These are phyloP conservation scores for Orychophragmus violaceus DNA, from an alignment of 345 rosid species.

Conservation along the genomic window DNA sequence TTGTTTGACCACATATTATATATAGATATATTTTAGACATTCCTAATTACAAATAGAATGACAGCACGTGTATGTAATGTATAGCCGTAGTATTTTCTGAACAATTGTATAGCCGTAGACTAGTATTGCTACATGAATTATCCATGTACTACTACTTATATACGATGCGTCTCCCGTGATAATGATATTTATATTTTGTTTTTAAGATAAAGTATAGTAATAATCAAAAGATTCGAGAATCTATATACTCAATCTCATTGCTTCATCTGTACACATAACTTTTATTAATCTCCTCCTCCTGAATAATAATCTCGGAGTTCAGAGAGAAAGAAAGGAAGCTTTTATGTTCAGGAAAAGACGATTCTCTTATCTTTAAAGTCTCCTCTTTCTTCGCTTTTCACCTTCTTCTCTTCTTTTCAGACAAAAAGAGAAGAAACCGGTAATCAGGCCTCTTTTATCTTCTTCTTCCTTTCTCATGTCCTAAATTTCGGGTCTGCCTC, in stretches of 20 bases:
- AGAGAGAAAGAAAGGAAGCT: constrained; percentile 30
- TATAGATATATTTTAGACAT: background rate
- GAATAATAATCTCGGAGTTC: constrained; percentile 30
- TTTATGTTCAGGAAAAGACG: constrained; percentile 41
- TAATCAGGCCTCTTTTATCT: background rate
- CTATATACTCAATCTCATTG: constrained; percentile 25
- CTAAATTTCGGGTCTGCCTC: constrained; percentile 18
- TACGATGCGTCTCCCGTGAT: background rate
- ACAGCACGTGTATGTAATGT: constrained; percentile 2
- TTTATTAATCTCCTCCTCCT: constrained; percentile 43
- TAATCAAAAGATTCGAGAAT: constrained; percentile 21
- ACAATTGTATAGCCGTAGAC: background rate
- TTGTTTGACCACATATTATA: background rate
- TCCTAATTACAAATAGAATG: background rate
- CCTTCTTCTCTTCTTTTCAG: constrained; percentile 11
- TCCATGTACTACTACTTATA: background rate
- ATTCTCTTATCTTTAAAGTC: constrained; percentile 62
- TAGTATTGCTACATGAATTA: background rate
- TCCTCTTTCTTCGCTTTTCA: constrained; percentile 37
- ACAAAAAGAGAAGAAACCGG: constrained; percentile 6
- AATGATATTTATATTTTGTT: background rate
- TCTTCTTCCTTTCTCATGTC: constrained; percentile 1
- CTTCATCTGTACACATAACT: constrained; percentile 20
- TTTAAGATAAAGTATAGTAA: background rate
- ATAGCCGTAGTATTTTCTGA: too few relatives aligned